These are phyloP conservation scores for Fraxinus albicans DNA, from an alignment of 305 asterid genomes.

Conservation along the genomic window DNA sequence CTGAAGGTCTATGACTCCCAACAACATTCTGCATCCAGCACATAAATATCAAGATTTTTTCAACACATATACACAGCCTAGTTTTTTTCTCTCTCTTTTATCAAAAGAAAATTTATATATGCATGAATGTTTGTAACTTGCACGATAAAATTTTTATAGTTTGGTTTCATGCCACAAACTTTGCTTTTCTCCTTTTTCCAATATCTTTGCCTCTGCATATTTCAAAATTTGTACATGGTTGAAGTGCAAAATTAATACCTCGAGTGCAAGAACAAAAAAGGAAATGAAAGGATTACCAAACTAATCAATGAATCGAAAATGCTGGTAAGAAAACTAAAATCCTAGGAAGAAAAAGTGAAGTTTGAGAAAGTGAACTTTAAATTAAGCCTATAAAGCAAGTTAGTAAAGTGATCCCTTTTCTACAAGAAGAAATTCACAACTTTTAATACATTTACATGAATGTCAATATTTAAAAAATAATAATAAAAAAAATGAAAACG, in stretches of 20 bases:
- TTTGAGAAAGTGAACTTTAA: not conserved
- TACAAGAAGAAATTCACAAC: not conserved
- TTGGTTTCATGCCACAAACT: not conserved
- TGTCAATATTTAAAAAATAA: not conserved
- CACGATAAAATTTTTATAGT: not conserved
- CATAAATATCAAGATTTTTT: not conserved
- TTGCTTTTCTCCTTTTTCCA: not conserved
- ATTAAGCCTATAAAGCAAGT: not conserved
- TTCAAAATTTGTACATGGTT: not conserved
- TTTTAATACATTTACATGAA: not conserved
- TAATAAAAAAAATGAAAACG: not conserved
- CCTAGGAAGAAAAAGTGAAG: not conserved
- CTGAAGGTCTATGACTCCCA: constrained; percentile 29
- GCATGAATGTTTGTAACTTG: not conserved
- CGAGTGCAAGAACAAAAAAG: not conserved
- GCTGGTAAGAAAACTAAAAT: not conserved
- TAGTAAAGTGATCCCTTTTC: not conserved
- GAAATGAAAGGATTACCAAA: not conserved
- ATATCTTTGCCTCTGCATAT: not conserved
- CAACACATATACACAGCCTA: not conserved
- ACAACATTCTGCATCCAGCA: constrained; percentile 55
- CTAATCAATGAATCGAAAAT: not conserved
- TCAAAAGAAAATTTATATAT: not conserved
- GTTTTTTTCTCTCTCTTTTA: not conserved
- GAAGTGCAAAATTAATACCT: not conserved